phyloP scores from a whole-genome alignment of 768 basidiomycete species.

The Pleurotus giganteus region DNA sequence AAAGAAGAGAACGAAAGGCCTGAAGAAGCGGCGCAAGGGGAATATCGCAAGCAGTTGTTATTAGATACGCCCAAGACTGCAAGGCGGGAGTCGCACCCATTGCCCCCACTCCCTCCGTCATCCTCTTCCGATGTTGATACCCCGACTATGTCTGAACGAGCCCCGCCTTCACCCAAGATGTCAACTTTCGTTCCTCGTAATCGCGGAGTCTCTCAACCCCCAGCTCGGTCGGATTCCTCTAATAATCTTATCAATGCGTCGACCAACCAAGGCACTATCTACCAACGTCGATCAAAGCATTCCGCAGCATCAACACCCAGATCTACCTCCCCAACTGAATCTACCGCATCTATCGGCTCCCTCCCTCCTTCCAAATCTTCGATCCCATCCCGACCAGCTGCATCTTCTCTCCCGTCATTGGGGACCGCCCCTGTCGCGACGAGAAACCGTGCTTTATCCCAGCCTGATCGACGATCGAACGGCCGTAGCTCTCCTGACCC shows the following conservation, averaged over 20 bases:
- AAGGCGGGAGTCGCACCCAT: slow-evolving; percentile 58
- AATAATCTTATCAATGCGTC: slow-evolving; percentile 52
- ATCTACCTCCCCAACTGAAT: slow-evolving; percentile 52
- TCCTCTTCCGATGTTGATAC: slow-evolving; percentile 23
- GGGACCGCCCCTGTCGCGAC: slow-evolving; percentile 24
- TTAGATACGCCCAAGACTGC: slow-evolving; percentile 41
- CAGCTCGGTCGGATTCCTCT: slow-evolving; percentile 34
- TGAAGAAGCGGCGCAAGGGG: slow-evolving; percentile 31
- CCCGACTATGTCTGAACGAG: slow-evolving; percentile 29
- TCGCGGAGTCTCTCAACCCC: slow-evolving; percentile 53
- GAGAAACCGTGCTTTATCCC: slow-evolving; percentile 70
- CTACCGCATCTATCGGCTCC: slow-evolving; percentile 42
- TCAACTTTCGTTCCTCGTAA: slow-evolving; percentile 46
- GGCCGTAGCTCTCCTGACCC: slow-evolving; percentile 53
- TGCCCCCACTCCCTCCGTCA: slow-evolving; percentile 64
- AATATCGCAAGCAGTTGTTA: slow-evolving; percentile 27
- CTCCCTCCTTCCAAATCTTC: slow-evolving; percentile 17
- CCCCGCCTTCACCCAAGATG: slow-evolving; percentile 51
- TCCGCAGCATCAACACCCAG: slow-evolving; percentile 53
- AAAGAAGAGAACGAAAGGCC: slow-evolving; percentile 53
- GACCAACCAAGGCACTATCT: slow-evolving; percentile 63
- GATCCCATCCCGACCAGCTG: slow-evolving; percentile 27
- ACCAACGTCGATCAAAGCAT: slow-evolving; percentile 61
- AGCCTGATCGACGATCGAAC: slow-evolving; percentile 64
- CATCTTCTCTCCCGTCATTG: slow-evolving; percentile 38